Evolutionary conservation across 2,329 filamentous ascomycete species (phyloP).

Genomic region (Phaeosphaeriaceae sp.): DNA sequence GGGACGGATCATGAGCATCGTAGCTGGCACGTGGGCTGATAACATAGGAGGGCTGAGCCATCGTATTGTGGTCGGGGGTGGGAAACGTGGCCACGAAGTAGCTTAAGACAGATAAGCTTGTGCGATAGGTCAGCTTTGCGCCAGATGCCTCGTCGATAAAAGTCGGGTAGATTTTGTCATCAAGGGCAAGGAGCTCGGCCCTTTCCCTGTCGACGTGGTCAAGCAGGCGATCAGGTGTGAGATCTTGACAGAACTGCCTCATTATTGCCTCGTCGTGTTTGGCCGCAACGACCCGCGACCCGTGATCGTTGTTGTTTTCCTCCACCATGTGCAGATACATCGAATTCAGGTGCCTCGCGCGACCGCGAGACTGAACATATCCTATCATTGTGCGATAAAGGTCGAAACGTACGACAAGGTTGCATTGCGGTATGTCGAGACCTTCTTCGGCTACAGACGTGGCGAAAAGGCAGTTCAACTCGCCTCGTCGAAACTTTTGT

Average conservation of each 20-base stretch:
- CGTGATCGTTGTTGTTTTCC: slow-evolving; percentile 69
- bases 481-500: slow-evolving; percentile 67
- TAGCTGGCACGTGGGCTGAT: slow-evolving; percentile 47
- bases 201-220: slow-evolving; percentile 66
- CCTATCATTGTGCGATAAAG: slow-evolving; percentile 90
- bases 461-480: slow-evolving; percentile 68
- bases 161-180: slow-evolving; percentile 55
- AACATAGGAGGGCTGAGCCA: slow-evolving; percentile 66
- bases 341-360: slow-evolving; percentile 80
- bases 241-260: slow-evolving; percentile 75
- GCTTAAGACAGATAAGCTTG: slow-evolving; percentile 74
- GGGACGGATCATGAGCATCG: slow-evolving; percentile 12
- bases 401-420: slow-evolving; percentile 79
- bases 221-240: slow-evolving; percentile 79
- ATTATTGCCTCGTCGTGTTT: slow-evolving; percentile 68
- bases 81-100: slow-evolving; percentile 77
- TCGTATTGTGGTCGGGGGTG: slow-evolving; percentile 56
- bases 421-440: slow-evolving; percentile 72
- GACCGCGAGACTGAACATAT: slow-evolving; percentile 90
- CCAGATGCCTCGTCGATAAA: slow-evolving; percentile 72
- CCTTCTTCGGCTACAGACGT: slow-evolving; percentile 73
- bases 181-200: slow-evolving; percentile 64
- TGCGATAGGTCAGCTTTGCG: slow-evolving; percentile 79
- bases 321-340: slow-evolving; percentile 88
- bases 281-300: slow-evolving; percentile 65